Conservation (phyloP, 371 early-diverging fungal species). For the Choanephora cucurbitarum region DNA sequence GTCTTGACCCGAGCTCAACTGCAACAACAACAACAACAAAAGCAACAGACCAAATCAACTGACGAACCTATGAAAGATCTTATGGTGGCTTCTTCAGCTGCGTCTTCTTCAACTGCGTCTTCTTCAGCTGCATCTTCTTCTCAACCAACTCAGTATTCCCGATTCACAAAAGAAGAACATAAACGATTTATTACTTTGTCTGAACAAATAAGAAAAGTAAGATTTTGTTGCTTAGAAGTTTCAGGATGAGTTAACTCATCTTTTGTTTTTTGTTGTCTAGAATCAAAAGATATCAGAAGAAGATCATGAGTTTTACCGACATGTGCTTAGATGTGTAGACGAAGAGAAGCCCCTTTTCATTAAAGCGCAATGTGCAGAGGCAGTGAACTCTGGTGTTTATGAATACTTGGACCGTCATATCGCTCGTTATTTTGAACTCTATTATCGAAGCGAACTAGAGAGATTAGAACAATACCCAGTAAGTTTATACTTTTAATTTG, state of each 20-base stretch:
- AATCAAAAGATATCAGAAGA: neutral
- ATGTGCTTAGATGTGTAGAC: neutral
- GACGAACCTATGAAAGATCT: too few relatives aligned
- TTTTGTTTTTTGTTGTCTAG: neutral
- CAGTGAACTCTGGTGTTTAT: conserved; percentile 9
- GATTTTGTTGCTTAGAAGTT: neutral
- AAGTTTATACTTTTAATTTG: neutral
- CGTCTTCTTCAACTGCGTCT: neutral
- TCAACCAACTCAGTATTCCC: neutral
- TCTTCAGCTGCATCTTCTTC: neutral
- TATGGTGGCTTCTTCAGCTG: too few relatives aligned
- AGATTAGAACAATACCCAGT: conserved; percentile 11
- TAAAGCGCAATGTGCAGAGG: conserved; percentile 3
- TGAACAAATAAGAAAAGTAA: conserved; percentile 12
- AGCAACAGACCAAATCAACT: too few relatives aligned
- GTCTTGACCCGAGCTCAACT: too few relatives aligned
- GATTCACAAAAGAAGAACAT: neutral
- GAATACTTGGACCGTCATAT: conserved; percentile 5
- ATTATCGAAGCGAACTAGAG: conserved; percentile 4
- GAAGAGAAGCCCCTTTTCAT: conserved; percentile 16
- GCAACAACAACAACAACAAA: too few relatives aligned
- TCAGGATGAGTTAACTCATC: neutral
- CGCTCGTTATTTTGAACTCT: conserved; percentile 1
- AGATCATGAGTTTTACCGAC: conserved; percentile 1
- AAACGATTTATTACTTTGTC: neutral